Percentiles rank a stretch among this genome's conserved stretches.
phyloP scores from a whole-genome alignment of 2,329 filamentous ascomycete genomes.

The Alternaria postmessia region DNA sequence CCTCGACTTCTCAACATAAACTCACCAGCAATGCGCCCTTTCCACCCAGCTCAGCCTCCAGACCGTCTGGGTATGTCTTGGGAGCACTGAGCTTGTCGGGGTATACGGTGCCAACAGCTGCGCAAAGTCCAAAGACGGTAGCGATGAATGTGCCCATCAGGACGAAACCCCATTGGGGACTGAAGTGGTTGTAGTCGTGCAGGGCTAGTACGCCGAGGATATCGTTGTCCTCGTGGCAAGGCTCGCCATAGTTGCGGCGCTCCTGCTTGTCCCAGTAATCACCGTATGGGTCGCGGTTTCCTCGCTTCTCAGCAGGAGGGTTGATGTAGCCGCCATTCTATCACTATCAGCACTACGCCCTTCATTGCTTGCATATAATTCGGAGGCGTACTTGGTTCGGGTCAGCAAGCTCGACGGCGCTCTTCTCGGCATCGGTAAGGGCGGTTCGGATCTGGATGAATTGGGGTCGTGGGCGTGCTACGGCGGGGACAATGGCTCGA shows the following conservation, averaged over 20 bases:
- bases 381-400: constrained; percentile 68
- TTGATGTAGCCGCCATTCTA: constrained; percentile 88
- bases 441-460: constrained; percentile 50
- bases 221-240: constrained; percentile 96
- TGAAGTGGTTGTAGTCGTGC: constrained; percentile 87
- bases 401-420: constrained; percentile 63
- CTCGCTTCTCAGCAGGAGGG: constrained; percentile 81
- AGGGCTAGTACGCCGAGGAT: constrained; percentile 88
- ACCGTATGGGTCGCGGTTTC: constrained; percentile 89
- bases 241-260: constrained; percentile 94
- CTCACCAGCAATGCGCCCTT: constrained; percentile 52
- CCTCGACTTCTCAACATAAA: neutral
- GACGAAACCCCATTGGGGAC: constrained; percentile 75
- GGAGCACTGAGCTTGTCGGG: constrained; percentile 58
- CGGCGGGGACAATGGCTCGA: constrained; percentile 44
- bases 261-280: constrained; percentile 99
- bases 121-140: constrained; percentile 51
- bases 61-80: constrained; percentile 56
- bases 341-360: constrained; percentile 21
- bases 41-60: constrained; percentile 60
- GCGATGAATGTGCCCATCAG: constrained; percentile 56
- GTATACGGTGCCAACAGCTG: constrained; percentile 51
- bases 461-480: constrained; percentile 38
- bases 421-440: constrained; percentile 42
- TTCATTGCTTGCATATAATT: neutral